Evolutionary conservation across 805 yeast species (phyloP).

Genomic region (Torulaspora microellipsoides): DNA sequence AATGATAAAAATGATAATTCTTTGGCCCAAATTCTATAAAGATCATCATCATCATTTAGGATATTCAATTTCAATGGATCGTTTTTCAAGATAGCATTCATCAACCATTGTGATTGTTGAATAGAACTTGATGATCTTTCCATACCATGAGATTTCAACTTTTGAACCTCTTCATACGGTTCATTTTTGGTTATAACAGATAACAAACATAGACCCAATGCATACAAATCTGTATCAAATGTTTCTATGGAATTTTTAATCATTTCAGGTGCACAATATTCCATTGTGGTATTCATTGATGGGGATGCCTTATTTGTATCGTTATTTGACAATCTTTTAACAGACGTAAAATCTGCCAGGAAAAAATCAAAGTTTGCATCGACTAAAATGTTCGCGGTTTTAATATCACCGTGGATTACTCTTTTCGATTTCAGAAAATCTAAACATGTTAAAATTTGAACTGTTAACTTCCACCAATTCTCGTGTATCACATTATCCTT

Average conservation of each 20-base stretch:
- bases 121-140: conserved; percentile 7
- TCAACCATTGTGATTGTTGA: conserved; percentile 21
- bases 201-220: conserved; percentile 19
- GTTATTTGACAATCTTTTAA: conserved; percentile 1
- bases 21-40: conserved; percentile 7
- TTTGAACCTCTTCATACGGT: conserved; percentile 16
- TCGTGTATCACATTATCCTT: not conserved
- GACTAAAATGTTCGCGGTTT: conserved; percentile 20
- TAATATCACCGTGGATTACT: conserved; percentile 22
- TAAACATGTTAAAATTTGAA: conserved; percentile 10
- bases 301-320: not conserved
- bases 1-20: conserved; percentile 11
- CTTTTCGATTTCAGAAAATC: conserved; percentile 6
- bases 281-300: conserved; percentile 16
- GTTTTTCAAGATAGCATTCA: conserved; percentile 17
- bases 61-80: conserved; percentile 19
- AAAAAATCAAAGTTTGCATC: conserved; percentile 5
- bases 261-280: conserved; percentile 22
- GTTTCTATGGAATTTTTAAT: conserved; percentile 1
- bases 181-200: conserved; percentile 17
- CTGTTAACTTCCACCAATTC: conserved; percentile 14
- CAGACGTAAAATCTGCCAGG: conserved; percentile 21
- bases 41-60: conserved; percentile 1
- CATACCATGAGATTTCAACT: conserved; percentile 7
- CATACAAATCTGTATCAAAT: conserved; percentile 16